Conservation (phyloP, 495 filamentous ascomycete species). For the Hypoxylon cercidicola region DNA sequence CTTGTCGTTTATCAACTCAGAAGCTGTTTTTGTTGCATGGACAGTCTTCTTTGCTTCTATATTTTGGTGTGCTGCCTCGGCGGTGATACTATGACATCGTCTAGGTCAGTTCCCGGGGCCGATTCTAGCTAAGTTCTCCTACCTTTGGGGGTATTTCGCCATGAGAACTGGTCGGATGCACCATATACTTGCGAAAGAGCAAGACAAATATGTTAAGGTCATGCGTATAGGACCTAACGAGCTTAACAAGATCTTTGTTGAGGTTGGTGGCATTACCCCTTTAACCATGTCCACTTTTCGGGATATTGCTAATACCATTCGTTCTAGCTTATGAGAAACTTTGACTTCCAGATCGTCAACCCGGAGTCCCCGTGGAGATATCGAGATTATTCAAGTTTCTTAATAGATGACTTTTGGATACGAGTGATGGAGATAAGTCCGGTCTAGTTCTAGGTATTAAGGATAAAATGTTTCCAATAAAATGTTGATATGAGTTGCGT, state of each 20-base stretch:
- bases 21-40: not conserved
- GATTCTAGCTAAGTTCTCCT: constrained; percentile 62
- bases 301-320: constrained; percentile 3
- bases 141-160: constrained; percentile 56
- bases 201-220: constrained; percentile 58
- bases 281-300: not conserved
- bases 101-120: constrained; percentile 64
- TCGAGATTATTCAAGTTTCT: constrained; percentile 25
- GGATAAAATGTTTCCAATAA: too few relatives aligned
- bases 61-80: constrained; percentile 23
- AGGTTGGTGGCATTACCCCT: constrained; percentile 52
- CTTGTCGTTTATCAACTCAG: not conserved
- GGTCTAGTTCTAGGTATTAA: not conserved
- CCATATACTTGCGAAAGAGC: constrained; percentile 29
- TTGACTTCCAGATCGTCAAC: constrained; percentile 63
- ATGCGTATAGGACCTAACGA: constrained; percentile 65
- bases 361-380: constrained; percentile 55
- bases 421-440: constrained; percentile 22
- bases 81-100: constrained; percentile 33
- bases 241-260: constrained; percentile 67
- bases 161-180: constrained; percentile 31
- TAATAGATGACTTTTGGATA: constrained; percentile 38
- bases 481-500: too few relatives aligned
- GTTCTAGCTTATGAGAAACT: constrained; percentile 61
- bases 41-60: constrained; percentile 3